Conservation (phyloP, 495 filamentous ascomycete genomes). For the Penicillium alfredii region DNA sequence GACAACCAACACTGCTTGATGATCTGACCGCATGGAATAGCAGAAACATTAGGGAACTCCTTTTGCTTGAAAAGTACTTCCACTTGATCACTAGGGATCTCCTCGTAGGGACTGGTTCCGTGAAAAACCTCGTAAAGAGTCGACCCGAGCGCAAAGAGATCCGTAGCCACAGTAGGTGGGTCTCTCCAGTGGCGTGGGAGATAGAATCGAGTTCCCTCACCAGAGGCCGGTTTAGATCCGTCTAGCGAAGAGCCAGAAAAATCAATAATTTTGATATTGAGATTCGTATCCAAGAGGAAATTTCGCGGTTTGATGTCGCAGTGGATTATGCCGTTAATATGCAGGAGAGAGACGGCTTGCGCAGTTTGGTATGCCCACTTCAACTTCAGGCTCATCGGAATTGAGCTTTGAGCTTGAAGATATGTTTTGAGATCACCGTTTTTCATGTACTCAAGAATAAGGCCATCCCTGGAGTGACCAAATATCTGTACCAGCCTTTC, state of each 20-base stretch:
- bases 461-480: constrained; percentile 16
- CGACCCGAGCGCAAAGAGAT: constrained; percentile 22
- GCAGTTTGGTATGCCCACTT: constrained; percentile 20
- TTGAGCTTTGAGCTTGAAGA: constrained; percentile 14
- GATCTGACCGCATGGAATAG: constrained; percentile 19
- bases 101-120: constrained; percentile 20
- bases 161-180: constrained; percentile 12
- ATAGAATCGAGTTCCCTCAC: constrained; percentile 14
- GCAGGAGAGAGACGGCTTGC: constrained; percentile 19
- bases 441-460: constrained; percentile 27
- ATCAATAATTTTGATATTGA: constrained; percentile 22
- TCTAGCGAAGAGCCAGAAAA: constrained; percentile 24
- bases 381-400: constrained; percentile 11
- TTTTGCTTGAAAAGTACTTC: constrained; percentile 16
- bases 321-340: constrained; percentile 17
- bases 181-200: constrained; percentile 15
- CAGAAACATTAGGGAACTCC: constrained; percentile 22
- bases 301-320: constrained; percentile 25
- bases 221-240: constrained; percentile 23
- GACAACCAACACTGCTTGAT: constrained; percentile 20
- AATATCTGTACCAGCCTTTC: constrained; percentile 19
- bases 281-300: constrained; percentile 17
- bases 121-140: constrained; percentile 22
- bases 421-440: constrained; percentile 25
- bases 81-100: constrained; percentile 22